Evolutionary conservation across 805 yeast genomes (phyloP).

Genomic region (Wickerhamiella shivajii): DNA sequence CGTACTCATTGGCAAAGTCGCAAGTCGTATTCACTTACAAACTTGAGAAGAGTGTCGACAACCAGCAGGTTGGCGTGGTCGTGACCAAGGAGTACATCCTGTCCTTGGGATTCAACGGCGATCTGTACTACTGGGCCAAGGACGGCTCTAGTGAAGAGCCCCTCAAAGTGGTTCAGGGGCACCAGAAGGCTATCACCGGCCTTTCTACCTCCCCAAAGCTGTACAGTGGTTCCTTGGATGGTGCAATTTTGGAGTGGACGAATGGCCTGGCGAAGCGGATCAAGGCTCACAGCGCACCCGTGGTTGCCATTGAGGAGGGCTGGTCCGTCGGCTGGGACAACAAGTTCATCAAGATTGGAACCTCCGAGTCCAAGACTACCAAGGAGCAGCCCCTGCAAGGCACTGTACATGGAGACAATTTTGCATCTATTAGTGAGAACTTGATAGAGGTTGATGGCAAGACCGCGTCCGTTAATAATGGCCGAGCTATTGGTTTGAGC

Average conservation of each 20-base stretch:
- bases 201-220: conserved; percentile 24
- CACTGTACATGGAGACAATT: conserved; percentile 25
- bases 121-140: conserved; percentile 44
- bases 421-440: conserved; percentile 34
- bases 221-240: conserved; percentile 71
- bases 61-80: conserved; percentile 71
- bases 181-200: conserved; percentile 69
- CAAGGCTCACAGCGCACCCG: conserved; percentile 44
- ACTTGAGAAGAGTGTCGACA: conserved; percentile 33
- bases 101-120: conserved; percentile 59
- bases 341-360: conserved; percentile 33
- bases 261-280: conserved; percentile 27
- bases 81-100: conserved; percentile 46
- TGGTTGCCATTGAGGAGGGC: conserved; percentile 37
- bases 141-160: conserved; percentile 23
- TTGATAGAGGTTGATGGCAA: conserved; percentile 25
- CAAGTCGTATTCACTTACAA: conserved; percentile 37
- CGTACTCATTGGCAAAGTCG: conserved; percentile 40
- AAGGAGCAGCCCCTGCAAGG: conserved; percentile 39
- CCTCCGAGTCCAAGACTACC: conserved; percentile 22
- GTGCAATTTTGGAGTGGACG: conserved; percentile 51
- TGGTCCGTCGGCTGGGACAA: conserved; percentile 86
- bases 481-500: conserved; percentile 33
- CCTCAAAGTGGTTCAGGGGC: conserved; percentile 44
- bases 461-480: conserved; percentile 23